phyloP scores from a whole-genome alignment of 306 rosid species.

The Begonia masoniana region DNA sequence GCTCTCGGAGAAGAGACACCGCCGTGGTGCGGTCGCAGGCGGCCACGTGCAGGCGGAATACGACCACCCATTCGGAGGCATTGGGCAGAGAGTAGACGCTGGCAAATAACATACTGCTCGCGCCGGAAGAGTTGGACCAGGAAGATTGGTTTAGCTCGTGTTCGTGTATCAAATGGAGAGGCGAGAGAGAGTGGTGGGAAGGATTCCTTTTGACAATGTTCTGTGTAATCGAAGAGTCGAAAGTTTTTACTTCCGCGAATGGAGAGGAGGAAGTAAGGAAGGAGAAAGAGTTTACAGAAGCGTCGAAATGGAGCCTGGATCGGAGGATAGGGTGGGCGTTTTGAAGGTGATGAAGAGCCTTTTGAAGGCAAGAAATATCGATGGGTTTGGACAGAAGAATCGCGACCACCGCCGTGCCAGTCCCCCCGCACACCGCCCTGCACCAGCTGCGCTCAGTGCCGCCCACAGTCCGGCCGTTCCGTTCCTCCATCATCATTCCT shows the following conservation, averaged over 20 bases:
- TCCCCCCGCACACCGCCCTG: slow-evolving; percentile 37
- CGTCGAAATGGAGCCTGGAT: slow-evolving; percentile 20
- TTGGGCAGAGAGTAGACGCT: slow-evolving; percentile 19
- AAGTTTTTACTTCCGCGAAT: slow-evolving; percentile 14
- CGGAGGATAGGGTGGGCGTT: slow-evolving; percentile 45
- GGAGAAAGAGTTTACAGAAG: slow-evolving; percentile 13
- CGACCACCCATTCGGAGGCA: slow-evolving; percentile 13
- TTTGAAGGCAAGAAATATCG: slow-evolving; percentile 14
- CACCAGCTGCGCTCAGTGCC: slow-evolving; percentile 41
- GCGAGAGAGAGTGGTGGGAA: slow-evolving; percentile 12
- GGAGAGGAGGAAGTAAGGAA: slow-evolving; percentile 24
- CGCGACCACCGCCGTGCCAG: slow-evolving; percentile 39
- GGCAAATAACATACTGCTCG: slow-evolving; percentile 18
- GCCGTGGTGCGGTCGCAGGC: slow-evolving; percentile 54
- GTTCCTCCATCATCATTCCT: no score
- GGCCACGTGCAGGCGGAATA: slow-evolving; percentile 32
- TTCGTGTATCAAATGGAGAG: slow-evolving; percentile 31
- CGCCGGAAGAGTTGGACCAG: slow-evolving; percentile 9
- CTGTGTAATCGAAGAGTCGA: slow-evolving; percentile 6
- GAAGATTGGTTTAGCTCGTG: slow-evolving; percentile 34
- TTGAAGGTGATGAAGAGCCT: slow-evolving; percentile 31
- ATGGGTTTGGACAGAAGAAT: slow-evolving; percentile 19
- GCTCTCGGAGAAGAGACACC: slow-evolving; percentile 27
- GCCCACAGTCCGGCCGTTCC: slow-evolving; percentile 20
- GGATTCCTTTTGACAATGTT: slow-evolving; percentile 5